phyloP scores from a whole-genome alignment of 768 basidiomycete genomes.

The Kwoniella sp. region DNA sequence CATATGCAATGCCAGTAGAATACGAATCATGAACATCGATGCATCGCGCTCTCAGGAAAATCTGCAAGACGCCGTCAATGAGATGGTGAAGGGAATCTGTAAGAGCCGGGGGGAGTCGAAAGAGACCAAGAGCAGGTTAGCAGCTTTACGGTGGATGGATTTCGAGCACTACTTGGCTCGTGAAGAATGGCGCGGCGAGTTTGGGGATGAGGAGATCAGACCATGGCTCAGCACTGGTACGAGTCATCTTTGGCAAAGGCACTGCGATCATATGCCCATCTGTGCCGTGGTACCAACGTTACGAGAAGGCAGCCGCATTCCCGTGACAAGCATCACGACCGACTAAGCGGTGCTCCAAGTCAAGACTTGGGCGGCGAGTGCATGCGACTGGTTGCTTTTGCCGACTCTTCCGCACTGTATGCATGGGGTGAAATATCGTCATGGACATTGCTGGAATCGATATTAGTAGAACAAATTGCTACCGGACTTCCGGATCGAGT shows the following conservation, averaged over 20 bases:
- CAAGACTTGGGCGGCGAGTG: too few species aligned
- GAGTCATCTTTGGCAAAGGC: too few species aligned
- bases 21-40: conserved; percentile 3
- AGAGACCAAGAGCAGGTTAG: not conserved
- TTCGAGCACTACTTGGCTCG: conserved; percentile 6
- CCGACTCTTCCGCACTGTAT: too few species aligned
- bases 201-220: conserved; percentile 7
- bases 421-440: too few species aligned
- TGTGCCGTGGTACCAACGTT: too few species aligned
- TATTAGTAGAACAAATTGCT: not conserved
- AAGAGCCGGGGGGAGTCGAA: not conserved
- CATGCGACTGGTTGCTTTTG: too few species aligned
- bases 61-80: not conserved
- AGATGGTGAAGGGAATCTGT: not conserved
- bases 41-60: not conserved
- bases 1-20: conserved; percentile 13
- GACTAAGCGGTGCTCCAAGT: not conserved
- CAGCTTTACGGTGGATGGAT: not conserved
- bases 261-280: too few species aligned
- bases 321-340: too few species aligned
- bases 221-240: not conserved
- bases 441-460: not conserved
- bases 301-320: too few species aligned
- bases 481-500: not conserved
- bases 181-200: conserved; percentile 20